Evolutionary conservation across 768 basidiomycete genomes (phyloP), one percentile per base, ranked within the genome.

Genomic region (Leccinum pellstonianum): DNA sequence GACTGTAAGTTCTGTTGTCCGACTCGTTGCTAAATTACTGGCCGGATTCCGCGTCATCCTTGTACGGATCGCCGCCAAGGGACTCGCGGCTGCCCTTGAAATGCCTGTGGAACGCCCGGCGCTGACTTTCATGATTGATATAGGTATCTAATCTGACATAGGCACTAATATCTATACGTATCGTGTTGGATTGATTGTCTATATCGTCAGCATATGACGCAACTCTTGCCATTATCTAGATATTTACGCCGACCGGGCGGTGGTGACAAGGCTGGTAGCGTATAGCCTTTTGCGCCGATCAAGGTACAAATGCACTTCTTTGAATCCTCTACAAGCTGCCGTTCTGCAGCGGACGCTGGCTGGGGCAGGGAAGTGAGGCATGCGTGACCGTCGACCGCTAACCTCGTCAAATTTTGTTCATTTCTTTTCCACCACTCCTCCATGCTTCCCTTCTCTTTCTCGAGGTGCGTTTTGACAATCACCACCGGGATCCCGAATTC

Each of bases 401-500:
- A 51, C 11, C 60, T 61, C 41, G 35, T 58, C 7, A 75, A 64
- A 23, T 1, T 15, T 35, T 47, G 57, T 38, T 64, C 64, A 37
- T 75, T 75, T 11, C 31, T 8, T 15, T 52, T 54, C 76, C 74
- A 75, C 74, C 76, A 75, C 4, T 49, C 27, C 1, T 76, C 75
- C 73, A 76, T 74, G 1, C 59, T 59, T 15, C 61, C 58, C 27
- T 65, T 62, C n/a, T 27, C 19, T 29, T 57, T 60, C 60, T 78
- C 79, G 7, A 80, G 68, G 43, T 77, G 70, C 5, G 77, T 80
- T 15, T 79, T 56, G 6, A 62, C 76, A 7, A 80, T 55, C 14
- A 77, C 68, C 43, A 76, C 72, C 1, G 79, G 78, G n/a, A 73
- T 71, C 21, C 65, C 56, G 7, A 66, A 37, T 35, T 55, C 66